phyloP scores from a whole-genome alignment of 2,329 filamentous ascomycete genomes.

The Diaporthe humulicola region DNA sequence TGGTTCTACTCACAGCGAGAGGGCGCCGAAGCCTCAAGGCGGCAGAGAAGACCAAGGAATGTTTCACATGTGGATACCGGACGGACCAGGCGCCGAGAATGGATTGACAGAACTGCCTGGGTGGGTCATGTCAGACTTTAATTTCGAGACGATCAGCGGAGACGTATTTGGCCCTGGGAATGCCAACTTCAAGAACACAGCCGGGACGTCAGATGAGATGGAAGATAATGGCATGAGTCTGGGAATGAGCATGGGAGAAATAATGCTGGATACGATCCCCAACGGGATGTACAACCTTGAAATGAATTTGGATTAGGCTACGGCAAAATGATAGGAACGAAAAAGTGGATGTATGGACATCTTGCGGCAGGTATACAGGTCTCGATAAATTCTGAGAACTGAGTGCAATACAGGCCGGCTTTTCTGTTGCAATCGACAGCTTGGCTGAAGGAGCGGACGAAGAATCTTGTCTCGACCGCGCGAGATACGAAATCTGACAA shows the following conservation, averaged over 20 bases:
- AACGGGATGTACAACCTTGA: constrained; percentile 33
- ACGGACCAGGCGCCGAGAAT: background rate
- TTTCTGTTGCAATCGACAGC: background rate
- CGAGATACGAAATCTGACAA: too few relatives aligned
- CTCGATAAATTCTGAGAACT: background rate
- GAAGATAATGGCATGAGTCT: background rate
- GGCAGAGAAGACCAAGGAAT: background rate
- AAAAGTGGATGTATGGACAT: background rate
- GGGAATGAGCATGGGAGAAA: constrained; percentile 25
- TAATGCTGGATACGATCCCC: constrained; percentile 22
- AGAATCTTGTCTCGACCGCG: too few relatives aligned
- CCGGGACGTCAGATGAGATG: background rate
- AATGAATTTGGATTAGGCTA: constrained; percentile 25
- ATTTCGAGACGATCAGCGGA: constrained; percentile 33
- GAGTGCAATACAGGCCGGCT: background rate
- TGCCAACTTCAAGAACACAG: background rate
- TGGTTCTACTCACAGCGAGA: background rate
- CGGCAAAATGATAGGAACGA: background rate
- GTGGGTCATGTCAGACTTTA: constrained; percentile 36
- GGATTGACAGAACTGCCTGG: constrained; percentile 15
- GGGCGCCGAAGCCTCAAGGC: background rate
- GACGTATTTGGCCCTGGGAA: background rate
- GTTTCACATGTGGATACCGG: background rate
- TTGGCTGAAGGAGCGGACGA: constrained; percentile 33
- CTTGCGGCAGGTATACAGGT: background rate